A percentile compares a stretch with the other conserved stretches of the same genome.
These are phyloP conservation scores for Collariella sp. DNA, from an alignment of 495 filamentous ascomycete species.

Conservation along the genomic window DNA sequence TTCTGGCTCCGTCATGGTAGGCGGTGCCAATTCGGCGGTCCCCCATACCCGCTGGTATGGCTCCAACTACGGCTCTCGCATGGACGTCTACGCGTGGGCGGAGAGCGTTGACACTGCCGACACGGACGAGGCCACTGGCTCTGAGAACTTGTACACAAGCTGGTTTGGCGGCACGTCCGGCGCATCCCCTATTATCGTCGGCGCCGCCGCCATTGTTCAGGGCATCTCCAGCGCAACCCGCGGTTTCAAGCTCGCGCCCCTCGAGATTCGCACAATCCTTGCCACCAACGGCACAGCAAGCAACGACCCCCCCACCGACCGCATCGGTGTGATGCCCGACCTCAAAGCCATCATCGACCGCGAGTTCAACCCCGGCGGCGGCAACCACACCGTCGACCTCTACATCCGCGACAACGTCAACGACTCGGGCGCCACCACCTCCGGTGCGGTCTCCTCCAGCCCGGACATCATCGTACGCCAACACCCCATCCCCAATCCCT, in stretches of 20 bases:
- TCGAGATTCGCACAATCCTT: slow-evolving; percentile 3
- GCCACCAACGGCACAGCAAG: slow-evolving; percentile 5
- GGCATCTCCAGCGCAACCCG: slow-evolving; percentile 6
- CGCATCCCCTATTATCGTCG: slow-evolving; percentile 12
- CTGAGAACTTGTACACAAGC: slow-evolving; percentile 3
- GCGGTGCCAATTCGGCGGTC: not conserved
- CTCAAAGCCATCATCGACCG: slow-evolving; percentile 8
- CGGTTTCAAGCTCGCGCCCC: slow-evolving; percentile 6
- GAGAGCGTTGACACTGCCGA: slow-evolving; percentile 11
- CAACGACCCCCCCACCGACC: not conserved
- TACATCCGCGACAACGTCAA: slow-evolving; percentile 6
- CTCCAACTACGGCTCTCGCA: slow-evolving; percentile 15
- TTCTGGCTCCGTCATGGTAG: slow-evolving; percentile 16
- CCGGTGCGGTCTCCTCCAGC: not conserved
- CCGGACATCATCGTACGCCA: slow-evolving; percentile 13
- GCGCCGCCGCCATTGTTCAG: slow-evolving; percentile 12
- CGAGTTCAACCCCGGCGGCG: not conserved
- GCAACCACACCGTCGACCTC: not conserved
- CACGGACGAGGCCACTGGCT: not conserved
- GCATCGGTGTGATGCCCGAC: slow-evolving; percentile 10
- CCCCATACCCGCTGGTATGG: slow-evolving; percentile 3
- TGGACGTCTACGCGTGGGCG: slow-evolving; percentile 16
- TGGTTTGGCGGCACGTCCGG: slow-evolving; percentile 16
- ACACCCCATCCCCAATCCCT: not conserved
- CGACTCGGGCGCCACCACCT: slow-evolving; percentile 2